Conservation (phyloP, 73 alveolate genomes). For the Tetrahymena borealis region DNA sequence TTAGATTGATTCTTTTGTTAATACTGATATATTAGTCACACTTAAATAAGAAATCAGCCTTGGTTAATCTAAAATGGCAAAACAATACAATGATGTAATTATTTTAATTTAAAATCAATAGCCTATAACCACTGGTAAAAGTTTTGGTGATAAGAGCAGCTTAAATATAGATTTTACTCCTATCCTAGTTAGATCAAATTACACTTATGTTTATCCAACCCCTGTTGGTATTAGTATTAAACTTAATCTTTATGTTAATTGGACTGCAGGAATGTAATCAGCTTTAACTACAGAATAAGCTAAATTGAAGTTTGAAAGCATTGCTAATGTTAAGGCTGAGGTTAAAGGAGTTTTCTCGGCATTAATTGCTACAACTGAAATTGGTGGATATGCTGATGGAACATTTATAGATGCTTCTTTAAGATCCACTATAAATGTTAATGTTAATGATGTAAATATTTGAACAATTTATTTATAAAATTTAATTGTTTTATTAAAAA, state of each 20-base stretch:
- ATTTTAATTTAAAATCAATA: not conserved
- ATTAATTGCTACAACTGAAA: not conserved
- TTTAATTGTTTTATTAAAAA: not conserved
- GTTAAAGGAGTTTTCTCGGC: not conserved
- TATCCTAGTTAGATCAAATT: not conserved
- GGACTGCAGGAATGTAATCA: not conserved
- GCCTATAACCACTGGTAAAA: not conserved
- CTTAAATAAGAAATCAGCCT: not conserved
- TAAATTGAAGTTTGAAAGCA: not conserved
- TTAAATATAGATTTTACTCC: not conserved
- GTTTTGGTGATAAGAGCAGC: not conserved
- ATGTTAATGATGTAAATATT: not conserved
- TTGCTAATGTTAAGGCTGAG: not conserved
- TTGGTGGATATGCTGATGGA: not conserved
- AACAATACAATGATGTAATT: not conserved
- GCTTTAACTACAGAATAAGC: not conserved
- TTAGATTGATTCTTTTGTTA: not conserved
- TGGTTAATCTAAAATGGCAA: not conserved
- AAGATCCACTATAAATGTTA: not conserved
- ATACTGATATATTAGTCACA: not conserved
- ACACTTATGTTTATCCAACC: not conserved
- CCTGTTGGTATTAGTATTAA: not conserved
- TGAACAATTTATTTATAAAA: not conserved
- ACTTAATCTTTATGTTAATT: not conserved
- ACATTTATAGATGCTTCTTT: not conserved